Evolutionary conservation across 345 rosid genomes (phyloP), one percentile per base, ranked within the genome.

Genomic region (Hibiscus tridactylites): DNA sequence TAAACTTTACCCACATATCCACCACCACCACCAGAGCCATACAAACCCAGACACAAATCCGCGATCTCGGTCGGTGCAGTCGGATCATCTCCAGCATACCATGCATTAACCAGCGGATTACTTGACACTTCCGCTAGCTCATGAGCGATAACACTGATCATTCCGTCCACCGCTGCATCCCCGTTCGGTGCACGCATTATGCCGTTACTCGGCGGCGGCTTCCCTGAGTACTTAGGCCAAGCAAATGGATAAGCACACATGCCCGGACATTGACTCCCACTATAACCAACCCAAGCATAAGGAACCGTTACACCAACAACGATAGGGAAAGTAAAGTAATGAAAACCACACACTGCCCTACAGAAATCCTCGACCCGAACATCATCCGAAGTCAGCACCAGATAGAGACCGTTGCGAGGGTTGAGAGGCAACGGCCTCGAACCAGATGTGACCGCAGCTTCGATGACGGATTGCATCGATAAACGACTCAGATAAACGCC

Each of bases 351-450:
- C 3, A 83, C 91, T 5, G 82, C 91, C 35, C 91, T 76, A 65
- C 91, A 87, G 74, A 88, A 88, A 13, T 88, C 93, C 64, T 88
- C 89, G 17, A 88, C 93, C 46, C 56, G 77, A 53, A 88, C 93
- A 50, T 87, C 89, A 46, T 42, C 49, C 1, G 91, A 84, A 54
- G 87, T 84, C 31, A 88, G 77, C 19, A 87, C 80, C 5, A 87
- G 56, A 81, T 87, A 85, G 31, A 85, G 80, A 2, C 93, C 93
- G 50, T 79, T 79, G 65, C 61, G 73, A 26, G 87, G 83, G 68
- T 88, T 76, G 62, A 88, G 84, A 6, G 86, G 88, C 28, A 86
- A 37, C 8, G 81, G 4, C 33, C 67, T 61, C 2, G 77, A 74
- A 50, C 61, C 47, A 9, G 85, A 73, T 42, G 75, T 26, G 58